A percentile compares a stretch with the other conserved stretches of the same genome.
Evolutionary conservation across 176 grass and related monocot genomes (phyloP).

Genomic region (Otatea glauca): DNA sequence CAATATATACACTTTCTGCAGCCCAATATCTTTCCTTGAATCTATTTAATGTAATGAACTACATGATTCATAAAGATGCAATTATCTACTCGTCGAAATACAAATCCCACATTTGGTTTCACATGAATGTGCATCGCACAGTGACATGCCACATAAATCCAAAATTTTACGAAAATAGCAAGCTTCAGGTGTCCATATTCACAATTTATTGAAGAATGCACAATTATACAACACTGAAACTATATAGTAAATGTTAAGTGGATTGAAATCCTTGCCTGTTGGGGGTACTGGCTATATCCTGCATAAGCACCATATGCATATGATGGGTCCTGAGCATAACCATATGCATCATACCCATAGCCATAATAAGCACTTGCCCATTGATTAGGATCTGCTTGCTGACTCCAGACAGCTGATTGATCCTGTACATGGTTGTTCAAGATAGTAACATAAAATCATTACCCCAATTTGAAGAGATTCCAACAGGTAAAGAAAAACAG

Average conservation of each 20-base stretch:
- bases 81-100: conserved; percentile 24
- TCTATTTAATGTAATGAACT: conserved; percentile 1
- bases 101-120: conserved; percentile 13
- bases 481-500: conserved; percentile 16
- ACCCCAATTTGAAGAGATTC: conserved; percentile 1
- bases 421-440: conserved; percentile 61
- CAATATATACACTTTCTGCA: conserved; percentile 29
- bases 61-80: conserved; percentile 10
- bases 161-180: not conserved
- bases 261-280: conserved; percentile 64
- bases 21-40: not conserved
- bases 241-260: conserved; percentile 8
- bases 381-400: conserved; percentile 94
- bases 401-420: conserved; percentile 73
- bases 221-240: not conserved
- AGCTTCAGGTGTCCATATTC: conserved; percentile 30
- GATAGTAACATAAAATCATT: conserved; percentile 32
- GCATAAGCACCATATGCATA: conserved; percentile 93
- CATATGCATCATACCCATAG: conserved; percentile 93
- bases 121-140: conserved; percentile 3
- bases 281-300: conserved; percentile 86
- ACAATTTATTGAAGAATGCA: conserved; percentile 22
- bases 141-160: not conserved
- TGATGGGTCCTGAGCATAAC: conserved; percentile 89
- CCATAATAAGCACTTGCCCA: conserved; percentile 90